Evolutionary conservation across 441 rosid species (phyloP), one percentile per base, ranked within the genome.

Genomic region (Populus hybrid): DNA sequence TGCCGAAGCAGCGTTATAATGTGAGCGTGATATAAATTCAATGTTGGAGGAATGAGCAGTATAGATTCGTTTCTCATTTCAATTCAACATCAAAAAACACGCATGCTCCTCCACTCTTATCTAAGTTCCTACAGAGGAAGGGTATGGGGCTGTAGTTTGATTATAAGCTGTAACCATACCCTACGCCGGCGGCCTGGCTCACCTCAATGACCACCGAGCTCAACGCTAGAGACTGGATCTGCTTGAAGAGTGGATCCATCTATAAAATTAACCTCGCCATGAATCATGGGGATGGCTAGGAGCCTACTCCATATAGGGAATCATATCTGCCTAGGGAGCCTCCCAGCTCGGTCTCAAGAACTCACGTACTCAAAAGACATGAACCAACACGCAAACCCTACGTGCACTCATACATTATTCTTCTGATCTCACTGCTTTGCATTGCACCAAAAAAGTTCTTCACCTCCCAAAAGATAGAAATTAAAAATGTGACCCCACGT

Each of bases 311-410:
- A 79, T 53, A 69, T 81, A 82, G 85, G 87, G 87, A 88, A 91
- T 88, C 87, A 85, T 86, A 85, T 83, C 85, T 74, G 70, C 87
- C 75, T 72, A 74, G 83, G 84, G 86, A 82, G 77, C 72, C 72
- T 75, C 32, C 32, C 78, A 50, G 28, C 69, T 75, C 40, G 59
- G 59, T 68, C 75, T 36, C 59, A 53, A 66, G 34, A 79, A 71
- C 72, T 23, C 77, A 64, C 14, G 67, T 73, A 82, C 92, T 86
- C 88, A 30, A 79, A 85, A 86, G 86, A 82, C 90, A 85, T 76
- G 71, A 46, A 61, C 81, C 82, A 89, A 90, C 94, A 93, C 97
- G 93, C 97, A 93, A 92, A 85, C 85, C 82, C 91, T 86, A 83
- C 90, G 87, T 86, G 85, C 92, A 80, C 88, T 89, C 91, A 81